phyloP scores from a whole-genome alignment of 352 stramenopile genomes.

The Globisporangium ultimum region DNA sequence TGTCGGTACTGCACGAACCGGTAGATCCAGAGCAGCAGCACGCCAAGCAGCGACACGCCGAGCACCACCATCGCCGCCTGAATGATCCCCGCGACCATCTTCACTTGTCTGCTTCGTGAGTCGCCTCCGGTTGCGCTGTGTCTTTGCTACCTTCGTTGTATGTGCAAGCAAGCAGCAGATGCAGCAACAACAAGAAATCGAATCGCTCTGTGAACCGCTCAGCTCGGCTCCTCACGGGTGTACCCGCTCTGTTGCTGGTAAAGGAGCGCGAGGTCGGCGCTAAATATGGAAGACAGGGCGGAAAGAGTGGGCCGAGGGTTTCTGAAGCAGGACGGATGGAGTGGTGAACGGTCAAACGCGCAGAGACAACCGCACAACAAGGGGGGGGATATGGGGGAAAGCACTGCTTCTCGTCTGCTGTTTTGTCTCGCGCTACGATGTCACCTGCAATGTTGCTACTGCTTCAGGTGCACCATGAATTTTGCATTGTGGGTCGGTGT shows the following conservation, averaged over 20 bases:
- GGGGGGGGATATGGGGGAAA: not conserved
- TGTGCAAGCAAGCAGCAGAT: too few relatives aligned
- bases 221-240: too few relatives aligned
- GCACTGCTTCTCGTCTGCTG: not conserved
- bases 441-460: not conserved
- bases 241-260: too few relatives aligned
- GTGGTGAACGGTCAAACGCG: not conserved
- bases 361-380: not conserved
- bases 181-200: too few relatives aligned
- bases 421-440: not conserved
- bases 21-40: slow-evolving; percentile 51
- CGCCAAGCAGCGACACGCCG: slow-evolving; percentile 27
- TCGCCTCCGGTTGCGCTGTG: too few relatives aligned
- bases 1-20: slow-evolving; percentile 60
- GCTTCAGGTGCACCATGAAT: not conserved
- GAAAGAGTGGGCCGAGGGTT: not conserved
- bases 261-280: not conserved
- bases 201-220: not conserved
- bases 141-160: too few relatives aligned
- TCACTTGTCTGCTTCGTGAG: not conserved
- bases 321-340: not conserved
- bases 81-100: slow-evolving; percentile 39
- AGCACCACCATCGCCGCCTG: slow-evolving; percentile 44
- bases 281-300: not conserved
- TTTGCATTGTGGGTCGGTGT: not conserved